Evolutionary conservation across 305 asterid genomes (phyloP).

Genomic region (Plantago lanceolata): DNA sequence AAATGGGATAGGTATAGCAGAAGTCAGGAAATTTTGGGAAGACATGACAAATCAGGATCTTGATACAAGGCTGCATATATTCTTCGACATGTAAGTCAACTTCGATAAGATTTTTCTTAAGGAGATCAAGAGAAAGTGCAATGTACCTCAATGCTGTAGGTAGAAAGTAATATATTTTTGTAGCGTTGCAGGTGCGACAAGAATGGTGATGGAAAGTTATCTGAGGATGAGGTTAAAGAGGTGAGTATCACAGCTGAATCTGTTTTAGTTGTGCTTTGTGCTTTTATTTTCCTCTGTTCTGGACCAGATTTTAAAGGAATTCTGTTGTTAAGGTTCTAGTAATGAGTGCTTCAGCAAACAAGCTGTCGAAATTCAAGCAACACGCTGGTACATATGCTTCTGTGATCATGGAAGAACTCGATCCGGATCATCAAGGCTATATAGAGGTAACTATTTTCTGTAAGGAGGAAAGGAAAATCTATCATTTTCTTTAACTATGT

Average conservation of each 20-base stretch:
- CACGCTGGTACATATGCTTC: slow-evolving; percentile 67
- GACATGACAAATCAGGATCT: slow-evolving; percentile 66
- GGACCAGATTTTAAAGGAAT: slow-evolving; percentile 1
- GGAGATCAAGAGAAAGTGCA: background rate
- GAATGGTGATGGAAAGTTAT: slow-evolving; percentile 88
- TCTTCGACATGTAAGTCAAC: slow-evolving; percentile 78
- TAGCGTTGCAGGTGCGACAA: slow-evolving; percentile 73
- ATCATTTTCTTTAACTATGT: no score
- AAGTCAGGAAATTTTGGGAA: slow-evolving; percentile 63
- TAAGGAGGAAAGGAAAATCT: background rate
- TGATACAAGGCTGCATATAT: slow-evolving; percentile 79
- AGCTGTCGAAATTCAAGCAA: slow-evolving; percentile 66
- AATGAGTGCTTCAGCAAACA: slow-evolving; percentile 92
- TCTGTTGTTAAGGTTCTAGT: slow-evolving; percentile 62
- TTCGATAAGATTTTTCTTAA: background rate
- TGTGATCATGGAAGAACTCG: slow-evolving; percentile 90
- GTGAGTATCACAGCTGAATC: slow-evolving; percentile 30
- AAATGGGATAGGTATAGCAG: slow-evolving; percentile 46
- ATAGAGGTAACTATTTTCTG: slow-evolving; percentile 52
- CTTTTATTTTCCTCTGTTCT: slow-evolving; percentile 1
- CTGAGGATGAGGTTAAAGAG: slow-evolving; percentile 94
- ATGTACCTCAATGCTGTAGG: background rate
- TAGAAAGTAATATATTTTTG: background rate
- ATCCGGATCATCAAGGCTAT: slow-evolving; percentile 76
- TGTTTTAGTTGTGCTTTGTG: background rate